Evolutionary conservation across 129 eudicot genomes (phyloP).

Genomic region (Tagetes erecta): DNA sequence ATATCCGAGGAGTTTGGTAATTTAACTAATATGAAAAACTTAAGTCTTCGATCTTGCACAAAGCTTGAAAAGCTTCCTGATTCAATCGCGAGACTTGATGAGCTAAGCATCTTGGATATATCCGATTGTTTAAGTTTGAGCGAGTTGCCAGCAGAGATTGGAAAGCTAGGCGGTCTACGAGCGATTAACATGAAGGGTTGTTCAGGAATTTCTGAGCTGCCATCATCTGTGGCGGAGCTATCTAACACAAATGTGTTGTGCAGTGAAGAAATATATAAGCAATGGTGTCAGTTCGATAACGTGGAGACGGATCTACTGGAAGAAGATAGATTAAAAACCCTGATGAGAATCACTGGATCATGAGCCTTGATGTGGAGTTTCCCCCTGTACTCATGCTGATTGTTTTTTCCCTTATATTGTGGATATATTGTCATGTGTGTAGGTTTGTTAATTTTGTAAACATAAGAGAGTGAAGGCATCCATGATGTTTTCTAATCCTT

Average conservation of each 20-base stretch:
- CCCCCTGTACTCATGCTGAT: too few species aligned
- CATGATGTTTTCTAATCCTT: too few species aligned
- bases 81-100: constrained; percentile 31
- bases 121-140: constrained; percentile 38
- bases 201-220: constrained; percentile 30
- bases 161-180: constrained; percentile 30
- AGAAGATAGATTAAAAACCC: constrained; percentile 30
- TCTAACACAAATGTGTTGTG: constrained; percentile 18
- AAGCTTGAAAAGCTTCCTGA: constrained; percentile 39
- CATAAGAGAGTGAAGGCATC: too few species aligned
- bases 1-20: constrained; percentile 41
- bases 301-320: constrained; percentile 22
- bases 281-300: constrained; percentile 23
- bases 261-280: constrained; percentile 21
- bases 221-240: constrained; percentile 24
- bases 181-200: constrained; percentile 43
- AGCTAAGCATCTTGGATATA: constrained; percentile 34
- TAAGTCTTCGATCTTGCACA: constrained; percentile 43
- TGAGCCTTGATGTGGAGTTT: too few species aligned
- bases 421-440: too few species aligned
- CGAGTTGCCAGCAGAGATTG: constrained; percentile 29
- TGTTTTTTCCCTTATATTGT: too few species aligned
- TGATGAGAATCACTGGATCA: constrained; percentile 7
- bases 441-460: too few species aligned
- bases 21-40: constrained; percentile 33